Conservation (phyloP, 257 asterid genomes). For the Ocimum tenuiflorum region DNA sequence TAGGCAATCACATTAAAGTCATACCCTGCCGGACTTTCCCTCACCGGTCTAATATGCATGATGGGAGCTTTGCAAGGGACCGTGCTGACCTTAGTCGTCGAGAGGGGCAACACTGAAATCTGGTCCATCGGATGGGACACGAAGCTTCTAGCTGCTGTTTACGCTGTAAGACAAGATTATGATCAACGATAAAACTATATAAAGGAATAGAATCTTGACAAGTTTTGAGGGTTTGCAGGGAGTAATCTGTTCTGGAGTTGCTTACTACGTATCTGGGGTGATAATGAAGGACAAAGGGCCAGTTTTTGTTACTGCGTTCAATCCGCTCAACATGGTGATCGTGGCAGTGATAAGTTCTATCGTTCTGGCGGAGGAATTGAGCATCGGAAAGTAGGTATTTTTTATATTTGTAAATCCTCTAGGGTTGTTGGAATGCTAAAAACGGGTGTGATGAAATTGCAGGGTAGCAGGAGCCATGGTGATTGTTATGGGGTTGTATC, state of each 20-base stretch:
- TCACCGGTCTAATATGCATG: conserved; percentile 39
- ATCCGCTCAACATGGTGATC: conserved; percentile 48
- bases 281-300: conserved; percentile 52
- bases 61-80: conserved; percentile 50
- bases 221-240: conserved; percentile 28
- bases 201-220: neutral
- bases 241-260: conserved; percentile 37
- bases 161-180: conserved; percentile 33
- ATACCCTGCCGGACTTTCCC: conserved; percentile 56
- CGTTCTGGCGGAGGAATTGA: conserved; percentile 41
- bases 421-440: neutral
- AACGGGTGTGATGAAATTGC: conserved; percentile 13
- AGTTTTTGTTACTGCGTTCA: conserved; percentile 45
- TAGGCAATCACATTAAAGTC: conserved; percentile 48
- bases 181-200: too few relatives aligned
- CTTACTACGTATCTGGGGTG: conserved; percentile 38
- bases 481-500: conserved; percentile 41
- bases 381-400: conserved; percentile 42
- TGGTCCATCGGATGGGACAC: conserved; percentile 55
- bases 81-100: conserved; percentile 35
- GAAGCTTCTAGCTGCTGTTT: conserved; percentile 34
- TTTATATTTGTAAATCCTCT: neutral
- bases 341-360: conserved; percentile 48
- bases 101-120: conserved; percentile 31
- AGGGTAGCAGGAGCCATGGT: conserved; percentile 44